Percentiles rank a stretch among this genome's conserved stretches.
Conservation (phyloP, 2,329 filamentous ascomycete species). For the Reticulascus tulasneorum region DNA sequence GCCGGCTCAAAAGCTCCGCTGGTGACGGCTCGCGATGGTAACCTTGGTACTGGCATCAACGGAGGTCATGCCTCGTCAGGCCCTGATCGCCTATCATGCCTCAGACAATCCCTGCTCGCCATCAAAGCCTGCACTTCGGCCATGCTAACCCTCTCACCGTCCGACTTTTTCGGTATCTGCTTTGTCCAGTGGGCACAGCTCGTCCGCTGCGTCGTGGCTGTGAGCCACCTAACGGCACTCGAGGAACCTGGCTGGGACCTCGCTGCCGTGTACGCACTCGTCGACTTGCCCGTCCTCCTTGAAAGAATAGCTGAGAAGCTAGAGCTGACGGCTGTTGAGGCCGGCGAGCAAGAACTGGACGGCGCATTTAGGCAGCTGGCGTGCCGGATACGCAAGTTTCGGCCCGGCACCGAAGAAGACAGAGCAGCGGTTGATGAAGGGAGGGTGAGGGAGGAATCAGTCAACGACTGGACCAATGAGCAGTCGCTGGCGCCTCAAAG, state of each 20-base stretch:
- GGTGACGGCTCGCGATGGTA: too few relatives aligned
- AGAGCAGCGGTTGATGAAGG: neutral
- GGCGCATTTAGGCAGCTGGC: neutral
- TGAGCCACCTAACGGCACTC: neutral
- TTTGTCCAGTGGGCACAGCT: neutral
- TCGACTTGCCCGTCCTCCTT: neutral
- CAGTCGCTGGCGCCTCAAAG: neutral
- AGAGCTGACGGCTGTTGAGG: neutral
- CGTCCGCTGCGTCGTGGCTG: neutral
- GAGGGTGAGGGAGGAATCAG: neutral
- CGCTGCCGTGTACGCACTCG: neutral
- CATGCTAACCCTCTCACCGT: neutral
- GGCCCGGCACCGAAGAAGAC: neutral
- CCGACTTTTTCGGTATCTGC: neutral
- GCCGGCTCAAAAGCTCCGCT: neutral
- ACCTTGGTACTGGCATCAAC: neutral
- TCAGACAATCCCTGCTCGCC: conserved; percentile 1
- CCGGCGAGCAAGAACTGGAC: neutral
- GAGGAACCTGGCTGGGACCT: fast-evolving
- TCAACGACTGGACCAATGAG: too few relatives aligned
- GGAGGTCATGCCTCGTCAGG: neutral
- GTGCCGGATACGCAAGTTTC: neutral
- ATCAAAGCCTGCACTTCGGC: neutral
- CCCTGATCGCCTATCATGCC: neutral
- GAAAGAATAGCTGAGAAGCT: neutral